Evolutionary conservation across 768 basidiomycete genomes (phyloP), one percentile per base, ranked within the genome.

Genomic region (Leccinum rimulosum): DNA sequence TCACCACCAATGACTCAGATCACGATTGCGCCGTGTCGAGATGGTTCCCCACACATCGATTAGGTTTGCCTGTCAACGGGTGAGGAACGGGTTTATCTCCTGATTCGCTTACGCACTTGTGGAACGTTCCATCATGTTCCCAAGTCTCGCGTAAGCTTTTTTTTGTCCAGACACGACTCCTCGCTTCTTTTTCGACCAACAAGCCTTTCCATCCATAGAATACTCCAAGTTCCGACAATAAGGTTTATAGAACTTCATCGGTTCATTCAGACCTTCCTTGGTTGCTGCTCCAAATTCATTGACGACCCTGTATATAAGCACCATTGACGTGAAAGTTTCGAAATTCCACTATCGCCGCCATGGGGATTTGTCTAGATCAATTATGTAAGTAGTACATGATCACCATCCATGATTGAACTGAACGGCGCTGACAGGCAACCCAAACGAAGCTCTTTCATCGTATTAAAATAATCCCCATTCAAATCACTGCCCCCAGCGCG

Each of bases 341-440:
- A 55, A 51, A 60, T 53, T 62, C 60, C 50, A 68, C 64, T 70
- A 71, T 64, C 62, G 54, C 70, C 70, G 64, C 70, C 38, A 70
- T 64, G 61, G 57, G 60, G 60, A 65, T 66, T 59, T n/a, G 50
- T 55, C 40, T 10, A 43, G 40, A 10, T 43, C n/a, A n/a, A 43
- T 43, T n/a, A 43, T n/a, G 17, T n/a, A 43, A n/a, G 40, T 43
- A 43, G 40, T n/a, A n/a, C 40, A n/a, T n/a, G 14, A 48, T 48
- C 47, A 25, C 47, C 47, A 25, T 25, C 47, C 47, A 33, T 33
- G 45, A 47, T 15, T 55, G 50, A 19, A 55, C 52, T 54, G 49
- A 54, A 38, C 45, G n/a, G n/a, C n/a, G 51, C 58, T 33, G 4
- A 11, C 11, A 33, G 11, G 33, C 33, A 33, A 11, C 28, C 56